phyloP scores from a whole-genome alignment of 805 yeast genomes.

The Lipomyces orientalis region DNA sequence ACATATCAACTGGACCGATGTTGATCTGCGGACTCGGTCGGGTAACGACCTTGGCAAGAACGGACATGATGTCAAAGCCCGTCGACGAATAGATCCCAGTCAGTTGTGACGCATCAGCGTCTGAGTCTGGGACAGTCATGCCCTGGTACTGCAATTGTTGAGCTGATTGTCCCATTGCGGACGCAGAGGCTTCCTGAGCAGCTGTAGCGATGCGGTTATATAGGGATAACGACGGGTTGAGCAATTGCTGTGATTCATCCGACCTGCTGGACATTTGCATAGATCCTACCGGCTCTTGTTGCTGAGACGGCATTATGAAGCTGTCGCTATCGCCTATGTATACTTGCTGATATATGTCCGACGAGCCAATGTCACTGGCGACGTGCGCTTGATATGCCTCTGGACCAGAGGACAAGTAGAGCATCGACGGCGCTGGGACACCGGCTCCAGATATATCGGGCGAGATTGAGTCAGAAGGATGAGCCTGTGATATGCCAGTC shows the following conservation, averaged over 20 bases:
- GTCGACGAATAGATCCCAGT: constrained; percentile 27
- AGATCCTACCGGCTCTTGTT: background rate
- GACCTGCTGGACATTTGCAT: constrained; percentile 3
- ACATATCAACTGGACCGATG: constrained; percentile 28
- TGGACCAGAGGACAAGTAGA: constrained; percentile 6
- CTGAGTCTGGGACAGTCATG: background rate
- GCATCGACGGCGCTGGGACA: constrained; percentile 7
- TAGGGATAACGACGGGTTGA: background rate
- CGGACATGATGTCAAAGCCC: constrained; percentile 23
- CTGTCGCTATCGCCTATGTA: constrained; percentile 9
- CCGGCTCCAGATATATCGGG: background rate
- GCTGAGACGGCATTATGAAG: constrained; percentile 1
- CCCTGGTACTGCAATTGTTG: background rate
- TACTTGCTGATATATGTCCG: constrained; percentile 3
- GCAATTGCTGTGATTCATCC: constrained; percentile 4
- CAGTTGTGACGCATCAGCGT: background rate
- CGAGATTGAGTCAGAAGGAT: background rate
- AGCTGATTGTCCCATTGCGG: constrained; percentile 6
- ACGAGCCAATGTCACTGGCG: background rate
- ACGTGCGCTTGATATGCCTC: constrained; percentile 2
- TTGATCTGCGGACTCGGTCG: constrained; percentile 21
- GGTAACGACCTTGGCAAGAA: constrained; percentile 18
- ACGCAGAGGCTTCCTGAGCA: constrained; percentile 9
- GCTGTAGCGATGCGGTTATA: constrained; percentile 9
- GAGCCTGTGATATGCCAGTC: background rate